A percentile compares a stretch with the other conserved stretches of the same genome.
Evolutionary conservation across 1,139 yeast genomes (phyloP).

Genomic region (Suhomyces bribrorum): DNA sequence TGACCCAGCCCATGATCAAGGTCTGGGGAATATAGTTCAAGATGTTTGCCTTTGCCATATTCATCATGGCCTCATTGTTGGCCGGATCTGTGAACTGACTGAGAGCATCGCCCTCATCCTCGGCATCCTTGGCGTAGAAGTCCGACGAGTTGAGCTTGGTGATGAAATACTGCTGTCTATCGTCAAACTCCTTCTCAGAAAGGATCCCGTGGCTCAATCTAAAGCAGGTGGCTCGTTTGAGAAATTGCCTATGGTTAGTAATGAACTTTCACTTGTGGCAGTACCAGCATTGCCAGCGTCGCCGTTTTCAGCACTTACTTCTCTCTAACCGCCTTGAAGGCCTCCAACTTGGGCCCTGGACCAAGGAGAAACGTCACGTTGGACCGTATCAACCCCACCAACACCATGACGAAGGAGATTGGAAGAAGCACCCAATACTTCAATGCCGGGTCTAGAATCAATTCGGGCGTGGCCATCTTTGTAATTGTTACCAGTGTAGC

Average conservation of each 20-base stretch:
- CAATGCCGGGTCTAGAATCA: slow-evolving; percentile 73
- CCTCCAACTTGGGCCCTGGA: slow-evolving; percentile 57
- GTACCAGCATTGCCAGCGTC: too few species aligned
- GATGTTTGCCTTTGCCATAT: slow-evolving; percentile 77
- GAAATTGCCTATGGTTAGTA: slow-evolving; percentile 39
- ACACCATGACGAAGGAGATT: slow-evolving; percentile 83
- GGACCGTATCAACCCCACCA: slow-evolving; percentile 82
- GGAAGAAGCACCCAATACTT: slow-evolving; percentile 92
- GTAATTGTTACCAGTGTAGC: background rate
- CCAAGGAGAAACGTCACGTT: slow-evolving; percentile 62
- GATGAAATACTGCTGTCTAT: slow-evolving; percentile 47
- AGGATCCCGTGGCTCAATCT: slow-evolving; percentile 50
- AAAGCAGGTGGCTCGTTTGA: slow-evolving; percentile 58
- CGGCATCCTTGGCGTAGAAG: slow-evolving; percentile 43
- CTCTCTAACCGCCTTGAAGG: slow-evolving; percentile 59
- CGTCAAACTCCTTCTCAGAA: slow-evolving; percentile 45
- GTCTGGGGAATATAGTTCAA: slow-evolving; percentile 91
- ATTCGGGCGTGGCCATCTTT: slow-evolving; percentile 27
- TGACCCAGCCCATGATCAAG: slow-evolving; percentile 93
- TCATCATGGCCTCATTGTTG: slow-evolving; percentile 73
- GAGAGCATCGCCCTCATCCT: slow-evolving; percentile 45
- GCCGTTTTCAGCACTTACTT: slow-evolving; percentile 45
- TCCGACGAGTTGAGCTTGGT: slow-evolving; percentile 53
- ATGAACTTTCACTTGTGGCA: too few species aligned
- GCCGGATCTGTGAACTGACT: slow-evolving; percentile 74